Evolutionary conservation across 257 asterid genomes (phyloP).

Genomic region (Fraxinus cuspidata): DNA sequence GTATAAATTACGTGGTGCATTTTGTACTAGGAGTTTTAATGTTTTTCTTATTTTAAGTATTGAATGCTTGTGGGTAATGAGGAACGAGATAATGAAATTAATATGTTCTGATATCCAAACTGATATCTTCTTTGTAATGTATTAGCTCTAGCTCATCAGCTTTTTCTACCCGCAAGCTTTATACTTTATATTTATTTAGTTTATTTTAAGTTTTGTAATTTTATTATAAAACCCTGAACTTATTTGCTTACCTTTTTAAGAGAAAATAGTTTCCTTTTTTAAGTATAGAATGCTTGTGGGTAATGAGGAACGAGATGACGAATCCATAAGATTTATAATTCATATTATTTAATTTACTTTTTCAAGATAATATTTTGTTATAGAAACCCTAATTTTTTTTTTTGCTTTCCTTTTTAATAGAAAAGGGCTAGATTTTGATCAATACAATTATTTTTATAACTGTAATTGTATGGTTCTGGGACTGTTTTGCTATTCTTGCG

Average conservation of each 20-base stretch:
- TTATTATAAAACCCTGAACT: not conserved
- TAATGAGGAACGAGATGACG: constrained; percentile 22
- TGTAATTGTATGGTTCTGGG: not conserved
- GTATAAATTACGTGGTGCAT: not conserved
- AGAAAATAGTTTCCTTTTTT: not conserved
- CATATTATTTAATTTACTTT: not conserved
- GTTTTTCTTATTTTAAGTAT: not conserved
- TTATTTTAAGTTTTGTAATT: not conserved
- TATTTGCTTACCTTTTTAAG: not conserved
- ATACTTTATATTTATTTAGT: not conserved
- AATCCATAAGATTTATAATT: not conserved
- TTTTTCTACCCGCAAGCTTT: not conserved
- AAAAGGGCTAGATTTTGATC: not conserved
- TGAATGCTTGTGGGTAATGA: not conserved
- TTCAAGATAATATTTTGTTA: not conserved
- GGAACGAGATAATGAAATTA: constrained; percentile 26
- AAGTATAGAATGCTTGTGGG: not conserved
- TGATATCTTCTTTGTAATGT: constrained; percentile 56
- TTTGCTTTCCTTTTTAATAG: not conserved
- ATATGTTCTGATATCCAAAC: constrained; percentile 39
- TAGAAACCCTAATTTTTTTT: not conserved
- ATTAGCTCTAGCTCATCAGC: constrained; percentile 78
- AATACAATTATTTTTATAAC: not conserved
- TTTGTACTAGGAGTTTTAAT: not conserved
- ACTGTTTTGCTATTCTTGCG: not conserved